These are phyloP conservation scores for Oropetium thomaeum DNA, from an alignment of 176 grass and related monocot genomes.

Conservation along the genomic window DNA sequence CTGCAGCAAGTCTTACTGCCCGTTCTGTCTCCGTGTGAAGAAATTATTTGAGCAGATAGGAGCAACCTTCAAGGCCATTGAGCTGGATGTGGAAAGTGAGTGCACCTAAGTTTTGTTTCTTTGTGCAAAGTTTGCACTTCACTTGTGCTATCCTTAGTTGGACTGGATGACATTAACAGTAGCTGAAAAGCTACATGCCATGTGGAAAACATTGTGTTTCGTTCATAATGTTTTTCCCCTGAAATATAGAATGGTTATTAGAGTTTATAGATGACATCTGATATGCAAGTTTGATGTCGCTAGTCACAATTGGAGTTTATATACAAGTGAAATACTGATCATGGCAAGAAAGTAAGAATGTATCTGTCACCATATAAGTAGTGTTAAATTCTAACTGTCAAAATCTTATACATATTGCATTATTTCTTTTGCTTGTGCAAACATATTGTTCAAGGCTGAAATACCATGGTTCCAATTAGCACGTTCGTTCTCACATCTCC, in stretches of 20 bases:
- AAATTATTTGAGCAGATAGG: constrained; percentile 56
- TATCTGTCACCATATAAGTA: background rate
- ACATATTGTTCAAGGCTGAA: background rate
- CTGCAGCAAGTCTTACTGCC: constrained; percentile 65
- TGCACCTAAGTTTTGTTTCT: background rate
- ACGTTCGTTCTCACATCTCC: too few relatives aligned
- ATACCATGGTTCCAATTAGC: background rate
- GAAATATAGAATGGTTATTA: background rate
- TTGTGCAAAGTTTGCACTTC: background rate
- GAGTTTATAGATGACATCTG: background rate
- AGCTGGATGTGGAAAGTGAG: constrained; percentile 72
- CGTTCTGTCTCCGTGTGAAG: constrained; percentile 54
- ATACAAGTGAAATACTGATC: background rate
- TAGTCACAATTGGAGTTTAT: background rate
- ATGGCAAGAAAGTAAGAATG: background rate
- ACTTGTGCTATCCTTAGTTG: background rate
- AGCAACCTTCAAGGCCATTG: constrained; percentile 56
- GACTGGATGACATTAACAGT: background rate
- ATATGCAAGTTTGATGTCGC: background rate
- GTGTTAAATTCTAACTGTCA: background rate
- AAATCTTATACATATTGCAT: background rate
- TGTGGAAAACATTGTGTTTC: background rate
- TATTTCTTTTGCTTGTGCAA: background rate
- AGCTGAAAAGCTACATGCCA: background rate
- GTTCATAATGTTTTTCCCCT: background rate